Evolutionary conservation across 1,284 basidiomycete species (phyloP).

Genomic region (Pulveroboletus sp.): DNA sequence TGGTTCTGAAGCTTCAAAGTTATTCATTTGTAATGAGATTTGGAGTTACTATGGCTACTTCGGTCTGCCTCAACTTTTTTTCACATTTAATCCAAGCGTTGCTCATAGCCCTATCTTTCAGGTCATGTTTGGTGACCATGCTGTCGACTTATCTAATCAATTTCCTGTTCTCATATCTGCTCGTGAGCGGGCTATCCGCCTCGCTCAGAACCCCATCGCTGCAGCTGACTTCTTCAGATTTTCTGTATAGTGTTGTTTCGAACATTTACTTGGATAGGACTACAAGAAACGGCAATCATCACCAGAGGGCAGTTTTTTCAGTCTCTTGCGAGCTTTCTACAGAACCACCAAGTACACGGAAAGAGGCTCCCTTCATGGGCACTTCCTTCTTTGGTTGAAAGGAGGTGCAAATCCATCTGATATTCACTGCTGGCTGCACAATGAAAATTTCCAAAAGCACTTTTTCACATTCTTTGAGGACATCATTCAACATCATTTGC

Average conservation of each 20-base stretch:
- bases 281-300: neutral
- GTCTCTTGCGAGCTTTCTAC: neutral
- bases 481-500: neutral
- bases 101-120: conserved; percentile 15
- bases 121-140: conserved; percentile 10
- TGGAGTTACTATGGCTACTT: conserved; percentile 10
- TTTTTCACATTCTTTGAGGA: neutral
- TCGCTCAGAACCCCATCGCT: conserved; percentile 8
- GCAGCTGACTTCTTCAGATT: neutral
- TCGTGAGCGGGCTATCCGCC: neutral
- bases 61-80: conserved; percentile 9
- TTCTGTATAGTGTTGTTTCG: conserved; percentile 3
- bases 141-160: neutral
- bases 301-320: neutral
- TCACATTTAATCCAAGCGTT: conserved; percentile 9
- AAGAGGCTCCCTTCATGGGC: neutral
- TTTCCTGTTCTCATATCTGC: conserved; percentile 5
- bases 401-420: neutral
- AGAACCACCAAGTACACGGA: neutral
- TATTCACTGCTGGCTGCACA: neutral
- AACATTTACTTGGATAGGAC: neutral
- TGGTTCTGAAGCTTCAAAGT: conserved; percentile 11
- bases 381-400: neutral
- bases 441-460: neutral
- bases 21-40: conserved; percentile 11